A percentile compares a stretch with the other conserved stretches of the same genome.
These are phyloP conservation scores for Thinopyrum elongatum DNA, from an alignment of 176 grass and related monocot genomes.

Conservation along the genomic window DNA sequence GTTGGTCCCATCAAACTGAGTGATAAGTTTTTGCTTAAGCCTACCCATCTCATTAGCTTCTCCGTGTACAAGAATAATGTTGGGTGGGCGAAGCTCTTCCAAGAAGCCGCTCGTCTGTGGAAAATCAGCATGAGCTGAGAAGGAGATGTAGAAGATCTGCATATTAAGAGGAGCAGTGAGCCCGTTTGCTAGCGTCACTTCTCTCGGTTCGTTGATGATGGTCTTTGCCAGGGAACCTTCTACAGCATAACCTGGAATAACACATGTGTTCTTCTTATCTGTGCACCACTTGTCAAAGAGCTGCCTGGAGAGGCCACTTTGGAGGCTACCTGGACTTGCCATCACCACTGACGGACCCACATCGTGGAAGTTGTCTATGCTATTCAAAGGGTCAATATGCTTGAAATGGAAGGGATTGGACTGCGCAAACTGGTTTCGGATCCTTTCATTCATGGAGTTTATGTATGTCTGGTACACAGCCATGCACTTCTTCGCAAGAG, in stretches of 20 bases:
- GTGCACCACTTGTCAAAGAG: conserved; percentile 95
- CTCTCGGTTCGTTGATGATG: conserved; percentile 91
- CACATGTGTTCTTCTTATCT: conserved; percentile 94
- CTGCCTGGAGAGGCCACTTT: conserved; percentile 91
- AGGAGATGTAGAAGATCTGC: conserved; percentile 91
- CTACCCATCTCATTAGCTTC: conserved; percentile 96
- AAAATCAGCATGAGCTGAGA: conserved; percentile 95
- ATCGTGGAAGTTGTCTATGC: conserved; percentile 94
- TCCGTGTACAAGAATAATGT: conserved; percentile 96
- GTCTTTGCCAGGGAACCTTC: conserved; percentile 92
- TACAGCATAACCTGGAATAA: conserved; percentile 89
- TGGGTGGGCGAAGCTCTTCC: conserved; percentile 73
- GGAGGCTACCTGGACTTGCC: conserved; percentile 81
- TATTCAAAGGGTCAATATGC: conserved; percentile 83
- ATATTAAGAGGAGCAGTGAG: conserved; percentile 89
- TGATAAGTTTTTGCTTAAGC: conserved; percentile 84
- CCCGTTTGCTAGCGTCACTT: conserved; percentile 89
- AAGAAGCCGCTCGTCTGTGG: conserved; percentile 87
- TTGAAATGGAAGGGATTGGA: conserved; percentile 94
- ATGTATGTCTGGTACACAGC: conserved; percentile 98
- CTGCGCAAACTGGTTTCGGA: conserved; percentile 85
- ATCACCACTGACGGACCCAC: conserved; percentile 91
- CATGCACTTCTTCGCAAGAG: conserved; percentile 95
- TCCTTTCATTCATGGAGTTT: conserved; percentile 97
- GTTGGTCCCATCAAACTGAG: conserved; percentile 74